Evolutionary conservation across 768 basidiomycete species (phyloP).

Genomic region (Termitomyces heimii): DNA sequence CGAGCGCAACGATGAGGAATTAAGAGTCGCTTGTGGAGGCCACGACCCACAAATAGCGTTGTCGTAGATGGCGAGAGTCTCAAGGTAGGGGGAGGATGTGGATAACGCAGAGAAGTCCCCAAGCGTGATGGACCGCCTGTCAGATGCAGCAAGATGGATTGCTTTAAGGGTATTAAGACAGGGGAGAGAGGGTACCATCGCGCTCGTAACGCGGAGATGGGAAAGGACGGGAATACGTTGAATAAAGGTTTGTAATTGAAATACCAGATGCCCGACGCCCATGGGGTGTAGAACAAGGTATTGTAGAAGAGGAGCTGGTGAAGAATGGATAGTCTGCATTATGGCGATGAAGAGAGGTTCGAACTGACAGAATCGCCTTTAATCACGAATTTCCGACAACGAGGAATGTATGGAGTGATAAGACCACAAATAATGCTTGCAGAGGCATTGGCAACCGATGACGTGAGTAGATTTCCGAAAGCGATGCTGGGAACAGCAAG

Average conservation of each 20-base stretch:
- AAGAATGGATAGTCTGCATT: slow-evolving; percentile 2
- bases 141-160: slow-evolving; percentile 11
- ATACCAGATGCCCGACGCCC: not conserved
- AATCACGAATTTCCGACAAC: slow-evolving; percentile 10
- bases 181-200: slow-evolving; percentile 8
- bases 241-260: not conserved
- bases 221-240: slow-evolving; percentile 8
- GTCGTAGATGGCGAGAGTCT: slow-evolving; percentile 12
- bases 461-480: slow-evolving; percentile 7
- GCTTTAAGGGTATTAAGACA: slow-evolving; percentile 6
- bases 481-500: slow-evolving; percentile 8
- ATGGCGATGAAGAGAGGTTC: slow-evolving; percentile 10
- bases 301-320: slow-evolving; percentile 6
- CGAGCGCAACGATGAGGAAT: slow-evolving; percentile 9
- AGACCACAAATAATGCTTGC: slow-evolving; percentile 6
- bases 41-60: slow-evolving; percentile 12
- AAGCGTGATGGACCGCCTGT: slow-evolving; percentile 1
- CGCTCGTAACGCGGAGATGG: slow-evolving; percentile 8
- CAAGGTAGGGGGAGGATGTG: slow-evolving; percentile 4
- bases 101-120: slow-evolving; percentile 5
- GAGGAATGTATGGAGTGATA: slow-evolving; percentile 8
- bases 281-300: slow-evolving; percentile 8
- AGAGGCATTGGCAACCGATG: slow-evolving; percentile 6
- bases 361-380: slow-evolving; percentile 12
- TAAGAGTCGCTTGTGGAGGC: slow-evolving; percentile 7